phyloP scores from a whole-genome alignment of 2,329 filamentous ascomycete species.

The Trichoderma simmonsii region DNA sequence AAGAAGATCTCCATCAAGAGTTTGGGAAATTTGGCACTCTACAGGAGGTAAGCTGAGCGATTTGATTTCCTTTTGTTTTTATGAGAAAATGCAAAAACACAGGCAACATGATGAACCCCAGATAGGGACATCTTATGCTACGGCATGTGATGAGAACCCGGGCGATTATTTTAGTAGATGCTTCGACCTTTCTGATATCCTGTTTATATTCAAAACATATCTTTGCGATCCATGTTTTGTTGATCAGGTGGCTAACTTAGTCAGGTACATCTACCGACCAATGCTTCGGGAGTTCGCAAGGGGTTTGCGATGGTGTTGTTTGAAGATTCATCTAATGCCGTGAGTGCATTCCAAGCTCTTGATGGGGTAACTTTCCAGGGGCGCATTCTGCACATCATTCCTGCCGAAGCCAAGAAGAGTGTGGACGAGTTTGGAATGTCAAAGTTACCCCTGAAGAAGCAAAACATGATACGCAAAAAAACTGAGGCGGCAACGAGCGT shows the following conservation, averaged over 20 bases:
- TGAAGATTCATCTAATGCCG: constrained; percentile 65
- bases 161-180: constrained; percentile 99
- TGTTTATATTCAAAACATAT: constrained; percentile 22
- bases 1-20: constrained; percentile 69
- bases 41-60: constrained; percentile 72
- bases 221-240: constrained; percentile 22
- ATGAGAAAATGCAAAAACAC: constrained; percentile 16
- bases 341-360: constrained; percentile 72
- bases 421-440: constrained; percentile 87
- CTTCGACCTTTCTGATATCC: constrained; percentile 74
- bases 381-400: constrained; percentile 84
- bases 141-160: constrained; percentile 86
- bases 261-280: constrained; percentile 83
- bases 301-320: constrained; percentile 89
- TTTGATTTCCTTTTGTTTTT: constrained; percentile 14
- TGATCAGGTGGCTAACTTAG: constrained; percentile 29
- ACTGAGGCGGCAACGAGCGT: constrained; percentile 71
- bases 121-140: constrained; percentile 99
- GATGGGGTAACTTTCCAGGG: constrained; percentile 91
- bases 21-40: constrained; percentile 73
- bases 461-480: constrained; percentile 84
- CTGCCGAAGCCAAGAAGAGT: constrained; percentile 76
- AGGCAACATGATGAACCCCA: constrained; percentile 81
- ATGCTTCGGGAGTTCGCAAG: constrained; percentile 72
- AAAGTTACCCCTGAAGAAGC: constrained; percentile 90